These are phyloP conservation scores for Brasenia schreberi DNA, from an alignment of 164 flowering plant genomes.

Conservation along the genomic window DNA sequence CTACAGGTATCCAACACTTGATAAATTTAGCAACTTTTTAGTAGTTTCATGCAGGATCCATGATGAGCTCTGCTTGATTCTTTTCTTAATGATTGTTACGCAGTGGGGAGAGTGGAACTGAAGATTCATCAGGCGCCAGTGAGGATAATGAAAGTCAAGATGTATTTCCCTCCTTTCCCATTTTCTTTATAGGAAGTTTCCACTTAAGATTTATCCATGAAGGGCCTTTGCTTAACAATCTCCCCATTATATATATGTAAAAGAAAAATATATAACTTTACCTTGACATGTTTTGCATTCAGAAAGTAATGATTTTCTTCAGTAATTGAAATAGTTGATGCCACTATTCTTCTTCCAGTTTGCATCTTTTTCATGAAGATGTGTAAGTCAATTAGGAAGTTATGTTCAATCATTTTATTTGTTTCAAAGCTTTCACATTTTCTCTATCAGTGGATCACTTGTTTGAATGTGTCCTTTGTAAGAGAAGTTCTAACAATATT, in stretches of 20 bases:
- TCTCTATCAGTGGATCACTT: neutral
- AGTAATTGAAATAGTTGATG: no score
- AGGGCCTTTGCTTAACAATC: no score
- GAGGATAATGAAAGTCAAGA: constrained; percentile 54
- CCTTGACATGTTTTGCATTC: no score
- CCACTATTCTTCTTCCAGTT: no score
- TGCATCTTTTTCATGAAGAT: no score
- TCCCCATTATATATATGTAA: no score
- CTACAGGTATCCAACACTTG: constrained; percentile 38
- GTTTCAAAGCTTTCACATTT: neutral
- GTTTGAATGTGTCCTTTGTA: neutral
- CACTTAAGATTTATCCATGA: no score
- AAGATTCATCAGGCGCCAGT: constrained; percentile 61
- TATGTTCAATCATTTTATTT: no score
- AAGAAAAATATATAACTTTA: no score
- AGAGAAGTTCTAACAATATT: neutral
- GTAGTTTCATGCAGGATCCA: neutral
- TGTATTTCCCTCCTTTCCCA: constrained; percentile 16
- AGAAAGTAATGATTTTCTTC: no score
- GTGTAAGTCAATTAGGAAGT: no score
- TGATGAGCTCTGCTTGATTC: neutral
- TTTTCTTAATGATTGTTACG: neutral
- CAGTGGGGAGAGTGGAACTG: constrained; percentile 83
- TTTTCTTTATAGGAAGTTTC: neutral
- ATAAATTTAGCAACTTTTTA: no score